A percentile compares a stretch with the other conserved stretches of the same genome.
phyloP scores from a whole-genome alignment of 2,329 filamentous ascomycete genomes.

The Cytospora mali region DNA sequence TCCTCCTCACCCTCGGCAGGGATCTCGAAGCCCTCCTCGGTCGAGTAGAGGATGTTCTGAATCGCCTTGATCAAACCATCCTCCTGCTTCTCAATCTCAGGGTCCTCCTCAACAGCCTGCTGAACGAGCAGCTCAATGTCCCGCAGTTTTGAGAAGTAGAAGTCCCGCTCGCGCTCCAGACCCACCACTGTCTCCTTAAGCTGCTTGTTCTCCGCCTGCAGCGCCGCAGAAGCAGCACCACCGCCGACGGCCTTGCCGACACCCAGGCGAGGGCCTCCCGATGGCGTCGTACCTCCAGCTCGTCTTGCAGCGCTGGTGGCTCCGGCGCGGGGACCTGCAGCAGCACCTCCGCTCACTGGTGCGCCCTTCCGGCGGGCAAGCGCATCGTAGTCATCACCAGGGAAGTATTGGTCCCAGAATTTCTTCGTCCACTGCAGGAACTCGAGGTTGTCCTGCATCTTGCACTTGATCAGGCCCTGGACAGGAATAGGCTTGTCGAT shows the following conservation, averaged over 20 bases:
- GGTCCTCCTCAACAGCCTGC: constrained; percentile 88
- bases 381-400: constrained; percentile 95
- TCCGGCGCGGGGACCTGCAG: constrained; percentile 51
- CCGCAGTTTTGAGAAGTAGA: constrained; percentile 98
- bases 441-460: constrained; percentile 99
- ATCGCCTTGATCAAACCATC: constrained; percentile 92
- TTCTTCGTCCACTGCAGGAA: constrained; percentile 96
- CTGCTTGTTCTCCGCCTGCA: constrained; percentile 83
- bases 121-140: constrained; percentile 96
- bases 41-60: constrained; percentile 95
- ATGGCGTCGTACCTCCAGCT: constrained; percentile 65
- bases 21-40: constrained; percentile 91
- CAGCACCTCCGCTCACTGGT: constrained; percentile 55
- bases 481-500: constrained; percentile 91
- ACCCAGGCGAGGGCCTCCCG: constrained; percentile 50
- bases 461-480: constrained; percentile 90
- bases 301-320: constrained; percentile 48
- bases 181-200: constrained; percentile 95
- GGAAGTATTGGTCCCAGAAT: constrained; percentile 98
- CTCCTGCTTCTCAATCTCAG: constrained; percentile 91
- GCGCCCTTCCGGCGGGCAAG: constrained; percentile 80
- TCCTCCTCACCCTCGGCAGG: constrained; percentile 79
- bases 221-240: constrained; percentile 66
- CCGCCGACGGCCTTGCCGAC: constrained; percentile 46
- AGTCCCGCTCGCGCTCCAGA: constrained; percentile 93